Base-by-base conservation (phyloP, 345 rosid species). In the Citropsis articulata region DNA sequence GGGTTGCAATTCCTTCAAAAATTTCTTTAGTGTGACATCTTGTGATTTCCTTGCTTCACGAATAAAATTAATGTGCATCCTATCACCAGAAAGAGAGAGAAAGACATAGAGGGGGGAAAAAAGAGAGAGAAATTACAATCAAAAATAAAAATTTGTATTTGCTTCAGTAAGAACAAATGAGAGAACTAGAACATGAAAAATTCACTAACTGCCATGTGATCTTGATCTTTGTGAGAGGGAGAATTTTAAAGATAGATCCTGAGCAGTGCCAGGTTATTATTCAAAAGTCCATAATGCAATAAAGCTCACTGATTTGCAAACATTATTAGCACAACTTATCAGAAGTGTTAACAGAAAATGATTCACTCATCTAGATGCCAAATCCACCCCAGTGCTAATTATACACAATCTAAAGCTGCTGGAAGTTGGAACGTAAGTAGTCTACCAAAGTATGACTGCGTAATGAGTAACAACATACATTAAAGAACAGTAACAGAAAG, bases 31-130 rank as follows among this genome's bases (percentile, higher is more conserved):
- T 38, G 85, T 48, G 33, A 79, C 82, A 69, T 85, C 85, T 84
- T 89, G 90, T 68, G 83, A 86, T 81, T 83, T 82, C 85, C 80
- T 89, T 18, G 95, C 97, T 75, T 89, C 91, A 68, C 55, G 85
- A 78, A 95, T 82, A 81, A 84, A 86, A 71, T 85, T 76, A 84
- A 91, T 82, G 84, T 89, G 88, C 91, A 90, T 85, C 92, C 99
- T 95, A 84, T 50, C 63, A 79, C 77, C 84, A 75, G 2, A 66
- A 27, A 61, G 75, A 24, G 10, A 63, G 59, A 16, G 36, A 33
- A 33, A 75, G 2, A 66, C 31, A 61, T 69, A 24, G 7, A 63
- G 50, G 9, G 66, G 55, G 63, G 16, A 8, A 40, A 50, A 16
- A 45, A 65, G 40, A n/a, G 27, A 0, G 14, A 48, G 35, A 12